Base-by-base conservation (phyloP, 331 rosid genomes). In the Malus hybrid region DNA sequence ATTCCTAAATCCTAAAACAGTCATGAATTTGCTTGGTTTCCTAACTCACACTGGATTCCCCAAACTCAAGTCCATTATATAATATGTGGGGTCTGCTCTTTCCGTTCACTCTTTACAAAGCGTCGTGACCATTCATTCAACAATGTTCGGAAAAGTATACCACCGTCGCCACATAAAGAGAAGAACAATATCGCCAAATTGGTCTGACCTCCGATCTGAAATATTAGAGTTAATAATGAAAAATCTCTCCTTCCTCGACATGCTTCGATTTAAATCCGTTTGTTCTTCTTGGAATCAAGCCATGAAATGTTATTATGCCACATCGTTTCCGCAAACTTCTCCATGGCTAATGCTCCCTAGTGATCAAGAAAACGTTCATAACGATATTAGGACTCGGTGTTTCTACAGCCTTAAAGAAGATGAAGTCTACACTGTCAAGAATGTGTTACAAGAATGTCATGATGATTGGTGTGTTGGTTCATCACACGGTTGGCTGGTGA, bases 311-410 rank as follows among this genome's bases (percentile, higher is more conserved):
- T 50, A 50, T 50, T 6, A 50, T 6, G 76, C 55, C 7, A 20
- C 27, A 12, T 33, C 54, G 22, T 33, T n/a, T 71, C 54, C 24
- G 14, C 66, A 22, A 56, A 20, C 18, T 27, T 22, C 24, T 71
- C 76, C 67, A 1, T 32, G 62, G 55, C 54, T 56, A 20, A 71
- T 71, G 76, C 29, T 71, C 6, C 76, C 65, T 22, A 22, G 76
- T 34, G 4, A 7, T 7, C 29, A 15, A 6, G 4, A 33, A 39
- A 56, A 56, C 2, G 36, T 3, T 12, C 31, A 22, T 8, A 22
- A 55, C 27, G 0, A 59, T 27, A 4, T 29, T 24, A 12, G 3
- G 22, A 63, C 67, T 29, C 20, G 66, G 16, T 60, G 75, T 20
- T 32, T 55, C 66, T 56, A 54, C 65, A n/a, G 52, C 50, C 33